Base-by-base conservation (phyloP, 2,329 filamentous ascomycete species). In the Colletotrichum tropicicola region DNA sequence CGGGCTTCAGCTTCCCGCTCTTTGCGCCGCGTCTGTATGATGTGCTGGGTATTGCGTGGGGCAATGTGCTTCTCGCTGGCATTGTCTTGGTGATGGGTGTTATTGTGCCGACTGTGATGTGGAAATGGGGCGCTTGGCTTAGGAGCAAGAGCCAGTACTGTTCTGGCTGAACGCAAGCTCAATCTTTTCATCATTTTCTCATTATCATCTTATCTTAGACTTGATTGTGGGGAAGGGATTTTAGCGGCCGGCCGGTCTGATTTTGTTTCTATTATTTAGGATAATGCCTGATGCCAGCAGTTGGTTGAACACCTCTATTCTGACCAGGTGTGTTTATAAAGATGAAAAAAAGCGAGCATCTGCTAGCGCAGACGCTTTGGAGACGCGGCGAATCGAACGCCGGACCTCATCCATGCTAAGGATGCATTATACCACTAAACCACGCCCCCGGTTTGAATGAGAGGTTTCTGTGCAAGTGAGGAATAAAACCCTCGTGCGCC, bases 1-100 rank as follows among this genome's bases (percentile, higher is more conserved):
- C 83, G 0, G 87, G 85, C 0, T 87, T 88, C 37, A 75, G 83
- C 1, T 85, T 90, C 52, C 88, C 88, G 0, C 76, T 90, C 1
- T 88, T 88, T 17, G 87, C 87, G 0, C 80, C 80, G 0, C 73
- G 76, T 12, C 70, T 82, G 70, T 82, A 80, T 21, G 63, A 73
- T 0, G 65, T 55, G 2, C 67, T 82, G 17, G 78, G 65, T 72
- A 88, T 69, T 63, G 87, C 70, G 63, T 88, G 66, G 83, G 82
- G 63, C 0, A 80, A 79, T 45, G 79, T 71, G 0, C 32, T 80
- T 0, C 70, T 82, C 7, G 79, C 75, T 1, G 67, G 65, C 6
- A 51, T 72, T 10, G 70, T 69, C 4, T 48, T 67, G 4, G 51
- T 65, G 5, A 47, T 68, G 41, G 69, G 68, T 6, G n/a, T 70